Percentiles rank a stretch among this genome's conserved stretches.
Evolutionary conservation across 805 yeast species (phyloP).

Genomic region (Schwanniomyces occidentalis): DNA sequence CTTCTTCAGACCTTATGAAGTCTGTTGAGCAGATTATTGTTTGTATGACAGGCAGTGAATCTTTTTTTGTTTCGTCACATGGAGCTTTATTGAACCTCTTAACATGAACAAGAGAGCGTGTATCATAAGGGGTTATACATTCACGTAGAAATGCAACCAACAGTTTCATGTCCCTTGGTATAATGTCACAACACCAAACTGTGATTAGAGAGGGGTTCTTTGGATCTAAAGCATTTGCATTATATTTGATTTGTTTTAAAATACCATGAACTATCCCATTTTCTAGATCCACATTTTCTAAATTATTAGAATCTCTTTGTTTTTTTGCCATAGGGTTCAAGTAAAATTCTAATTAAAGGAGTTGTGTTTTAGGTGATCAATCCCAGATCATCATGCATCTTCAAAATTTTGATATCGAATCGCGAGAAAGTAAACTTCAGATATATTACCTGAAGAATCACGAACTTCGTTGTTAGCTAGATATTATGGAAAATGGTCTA

Average conservation of each 20-base stretch:
- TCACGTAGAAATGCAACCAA: constrained; percentile 27
- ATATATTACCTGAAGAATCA: no score
- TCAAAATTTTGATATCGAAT: no score
- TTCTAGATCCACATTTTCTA: constrained; percentile 43
- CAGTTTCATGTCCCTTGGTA: constrained; percentile 33
- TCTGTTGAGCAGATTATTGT: constrained; percentile 51
- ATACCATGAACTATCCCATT: constrained; percentile 45
- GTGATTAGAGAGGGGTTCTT: constrained; percentile 27
- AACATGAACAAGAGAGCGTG: constrained; percentile 38
- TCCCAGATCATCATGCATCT: no score
- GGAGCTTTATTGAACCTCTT: constrained; percentile 53
- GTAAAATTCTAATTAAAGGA: no score
- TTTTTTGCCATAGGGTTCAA: constrained; percentile 5
- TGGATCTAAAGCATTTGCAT: constrained; percentile 12
- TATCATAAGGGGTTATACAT: constrained; percentile 26
- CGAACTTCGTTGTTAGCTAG: constrained; percentile 17
- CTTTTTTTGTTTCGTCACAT: neutral
- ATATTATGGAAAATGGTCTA: constrained; percentile 4
- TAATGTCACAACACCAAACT: constrained; percentile 52
- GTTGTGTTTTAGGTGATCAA: no score
- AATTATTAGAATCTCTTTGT: constrained; percentile 3
- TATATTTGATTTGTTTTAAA: constrained; percentile 47
- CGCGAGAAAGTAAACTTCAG: no score
- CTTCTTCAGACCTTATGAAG: constrained; percentile 23
- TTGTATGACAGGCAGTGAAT: constrained; percentile 18